Percentiles rank a stretch among this genome's conserved stretches.
Evolutionary conservation across 345 rosid genomes (phyloP).

Genomic region (Boechera retrofracta): DNA sequence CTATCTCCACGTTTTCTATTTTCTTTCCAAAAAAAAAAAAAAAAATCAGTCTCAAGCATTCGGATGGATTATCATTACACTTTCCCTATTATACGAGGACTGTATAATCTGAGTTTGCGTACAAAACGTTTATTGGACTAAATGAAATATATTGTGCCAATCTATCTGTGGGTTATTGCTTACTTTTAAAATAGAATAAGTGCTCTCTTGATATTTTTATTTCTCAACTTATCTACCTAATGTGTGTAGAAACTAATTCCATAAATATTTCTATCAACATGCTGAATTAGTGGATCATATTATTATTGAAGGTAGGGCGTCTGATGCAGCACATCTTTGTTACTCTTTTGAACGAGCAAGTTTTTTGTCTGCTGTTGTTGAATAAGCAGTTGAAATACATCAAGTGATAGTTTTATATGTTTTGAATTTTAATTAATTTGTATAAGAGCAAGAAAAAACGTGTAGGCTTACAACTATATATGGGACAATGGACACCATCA

Average conservation of each 20-base stretch:
- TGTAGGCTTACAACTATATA: slow-evolving; percentile 13
- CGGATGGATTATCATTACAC: background rate
- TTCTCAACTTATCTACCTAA: slow-evolving; percentile 20
- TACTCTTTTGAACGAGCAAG: background rate
- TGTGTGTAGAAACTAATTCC: background rate
- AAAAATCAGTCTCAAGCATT: slow-evolving; percentile 20
- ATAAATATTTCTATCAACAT: background rate
- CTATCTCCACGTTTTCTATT: slow-evolving; percentile 16
- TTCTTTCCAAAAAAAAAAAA: background rate
- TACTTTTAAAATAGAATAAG: background rate
- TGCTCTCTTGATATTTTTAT: background rate
- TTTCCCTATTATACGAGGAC: background rate
- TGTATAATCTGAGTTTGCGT: slow-evolving; percentile 4
- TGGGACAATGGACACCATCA: background rate
- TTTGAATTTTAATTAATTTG: background rate
- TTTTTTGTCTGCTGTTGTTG: background rate
- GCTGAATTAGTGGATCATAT: background rate
- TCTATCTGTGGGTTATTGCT: background rate
- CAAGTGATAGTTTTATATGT: slow-evolving; percentile 3
- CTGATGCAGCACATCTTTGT: background rate
- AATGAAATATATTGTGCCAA: background rate
- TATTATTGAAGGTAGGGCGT: background rate
- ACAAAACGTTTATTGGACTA: slow-evolving; percentile 16
- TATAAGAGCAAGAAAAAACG: background rate
- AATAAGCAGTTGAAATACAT: background rate